Evolutionary conservation across 495 filamentous ascomycete genomes (phyloP).

Genomic region (Hypoxylon rickii): DNA sequence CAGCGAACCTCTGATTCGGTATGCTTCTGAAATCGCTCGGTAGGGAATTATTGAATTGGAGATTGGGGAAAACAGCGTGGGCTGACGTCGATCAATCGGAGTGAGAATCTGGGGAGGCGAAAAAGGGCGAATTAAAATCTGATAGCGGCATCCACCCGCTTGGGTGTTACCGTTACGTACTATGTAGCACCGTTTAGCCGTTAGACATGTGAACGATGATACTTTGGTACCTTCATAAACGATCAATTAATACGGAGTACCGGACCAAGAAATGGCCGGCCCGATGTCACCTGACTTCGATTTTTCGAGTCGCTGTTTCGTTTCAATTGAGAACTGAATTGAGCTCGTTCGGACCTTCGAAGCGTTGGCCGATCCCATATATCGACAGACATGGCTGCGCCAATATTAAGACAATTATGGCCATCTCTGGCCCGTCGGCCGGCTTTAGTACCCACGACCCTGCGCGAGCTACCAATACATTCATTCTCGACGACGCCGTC

Average conservation of each 20-base stretch:
- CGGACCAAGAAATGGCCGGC: conserved; percentile 1
- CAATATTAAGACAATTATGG: conserved; percentile 35
- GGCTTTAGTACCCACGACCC: too few species aligned
- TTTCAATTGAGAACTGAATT: conserved; percentile 9
- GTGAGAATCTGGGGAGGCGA: conserved; percentile 4
- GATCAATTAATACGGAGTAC: neutral
- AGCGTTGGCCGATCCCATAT: conserved; percentile 3
- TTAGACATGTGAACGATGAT: conserved; percentile 17
- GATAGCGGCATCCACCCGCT: neutral
- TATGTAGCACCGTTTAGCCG: too few species aligned
- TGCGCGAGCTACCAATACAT: conserved; percentile 34
- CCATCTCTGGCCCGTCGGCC: conserved; percentile 11
- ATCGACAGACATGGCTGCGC: conserved; percentile 29
- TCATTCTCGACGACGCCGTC: conserved; percentile 56
- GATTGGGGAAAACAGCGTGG: conserved; percentile 10
- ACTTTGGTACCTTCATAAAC: neutral
- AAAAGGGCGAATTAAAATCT: conserved; percentile 19
- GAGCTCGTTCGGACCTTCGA: neutral
- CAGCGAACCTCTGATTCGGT: too few species aligned
- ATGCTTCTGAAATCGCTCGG: conserved; percentile 1
- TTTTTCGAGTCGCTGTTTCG: conserved; percentile 21
- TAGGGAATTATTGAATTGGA: conserved; percentile 7
- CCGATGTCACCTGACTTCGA: conserved; percentile 36
- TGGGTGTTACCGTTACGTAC: neutral
- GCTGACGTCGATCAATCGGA: conserved; percentile 29